Percentiles rank a stretch among this genome's conserved stretches.
Evolutionary conservation across 441 rosid genomes (phyloP).

Genomic region (Dalechampia spathulata): DNA sequence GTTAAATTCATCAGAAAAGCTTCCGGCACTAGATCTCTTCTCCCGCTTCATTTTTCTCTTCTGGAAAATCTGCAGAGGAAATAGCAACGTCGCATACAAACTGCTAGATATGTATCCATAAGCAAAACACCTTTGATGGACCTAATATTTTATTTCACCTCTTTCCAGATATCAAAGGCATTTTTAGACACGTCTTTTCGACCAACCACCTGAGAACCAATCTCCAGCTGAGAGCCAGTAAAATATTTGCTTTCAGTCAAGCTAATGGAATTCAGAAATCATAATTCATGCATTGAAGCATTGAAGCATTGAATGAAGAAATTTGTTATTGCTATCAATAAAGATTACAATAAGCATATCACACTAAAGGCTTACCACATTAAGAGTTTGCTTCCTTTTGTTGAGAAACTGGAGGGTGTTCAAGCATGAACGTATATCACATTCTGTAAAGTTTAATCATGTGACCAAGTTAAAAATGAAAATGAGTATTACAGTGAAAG

Average conservation of each 20-base stretch:
- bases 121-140: constrained; percentile 5
- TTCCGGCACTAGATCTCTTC: constrained; percentile 32
- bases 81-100: constrained; percentile 10
- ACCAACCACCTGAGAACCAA: constrained; percentile 91
- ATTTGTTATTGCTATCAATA: background rate
- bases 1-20: constrained; percentile 45
- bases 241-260: constrained; percentile 14
- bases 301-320: too few relatives aligned
- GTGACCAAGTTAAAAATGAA: too few relatives aligned
- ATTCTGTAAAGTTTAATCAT: constrained; percentile 49
- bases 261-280: constrained; percentile 2
- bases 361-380: constrained; percentile 50
- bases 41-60: constrained; percentile 56
- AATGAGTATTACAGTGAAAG: too few relatives aligned
- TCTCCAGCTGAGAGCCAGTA: constrained; percentile 53
- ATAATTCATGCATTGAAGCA: background rate
- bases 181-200: constrained; percentile 81
- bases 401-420: constrained; percentile 97
- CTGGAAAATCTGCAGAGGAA: constrained; percentile 64
- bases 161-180: constrained; percentile 96
- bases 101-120: constrained; percentile 14
- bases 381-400: constrained; percentile 78
- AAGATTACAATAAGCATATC: constrained; percentile 1
- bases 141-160: constrained; percentile 38
- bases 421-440: constrained; percentile 94